Conservation (phyloP, 108 stramenopile genomes). For the Ochromonas danica region DNA sequence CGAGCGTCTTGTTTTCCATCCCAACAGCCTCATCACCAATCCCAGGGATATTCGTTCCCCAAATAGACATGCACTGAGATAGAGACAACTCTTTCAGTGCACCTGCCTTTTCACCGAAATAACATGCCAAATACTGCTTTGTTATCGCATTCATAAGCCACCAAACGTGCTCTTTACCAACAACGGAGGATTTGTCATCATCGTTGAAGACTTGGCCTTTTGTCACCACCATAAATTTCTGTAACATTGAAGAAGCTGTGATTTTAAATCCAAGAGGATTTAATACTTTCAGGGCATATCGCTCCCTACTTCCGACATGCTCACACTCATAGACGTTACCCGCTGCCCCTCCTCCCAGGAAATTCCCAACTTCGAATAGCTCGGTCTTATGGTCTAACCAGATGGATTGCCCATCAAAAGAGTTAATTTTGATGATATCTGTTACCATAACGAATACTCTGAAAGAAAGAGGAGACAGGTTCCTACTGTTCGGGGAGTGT, state of each 20-base stretch:
- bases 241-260: slow-evolving; percentile 60
- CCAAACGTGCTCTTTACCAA: slow-evolving; percentile 84
- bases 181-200: slow-evolving; percentile 41
- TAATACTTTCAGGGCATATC: slow-evolving; percentile 88
- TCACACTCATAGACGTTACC: slow-evolving; percentile 57
- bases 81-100: slow-evolving; percentile 80
- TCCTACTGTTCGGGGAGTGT: too few species aligned
- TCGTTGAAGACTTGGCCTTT: slow-evolving; percentile 61
- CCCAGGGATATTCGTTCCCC: slow-evolving; percentile 78
- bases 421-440: neutral
- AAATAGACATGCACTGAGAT: slow-evolving; percentile 87
- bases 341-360: slow-evolving; percentile 60
- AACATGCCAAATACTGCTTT: slow-evolving; percentile 52
- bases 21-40: slow-evolving; percentile 41
- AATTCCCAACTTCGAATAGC: slow-evolving; percentile 54
- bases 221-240: slow-evolving; percentile 73
- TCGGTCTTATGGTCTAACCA: neutral
- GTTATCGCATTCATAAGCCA: slow-evolving; percentile 86
- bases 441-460: too few species aligned
- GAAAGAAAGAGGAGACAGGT: too few species aligned
- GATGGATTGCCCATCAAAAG: neutral
- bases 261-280: slow-evolving; percentile 90
- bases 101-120: slow-evolving; percentile 74
- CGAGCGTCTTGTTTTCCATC: slow-evolving; percentile 37
- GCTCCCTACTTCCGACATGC: slow-evolving; percentile 45